Base-by-base conservation (phyloP, 2,329 filamentous ascomycete species). In the Exophiala sp. region DNA sequence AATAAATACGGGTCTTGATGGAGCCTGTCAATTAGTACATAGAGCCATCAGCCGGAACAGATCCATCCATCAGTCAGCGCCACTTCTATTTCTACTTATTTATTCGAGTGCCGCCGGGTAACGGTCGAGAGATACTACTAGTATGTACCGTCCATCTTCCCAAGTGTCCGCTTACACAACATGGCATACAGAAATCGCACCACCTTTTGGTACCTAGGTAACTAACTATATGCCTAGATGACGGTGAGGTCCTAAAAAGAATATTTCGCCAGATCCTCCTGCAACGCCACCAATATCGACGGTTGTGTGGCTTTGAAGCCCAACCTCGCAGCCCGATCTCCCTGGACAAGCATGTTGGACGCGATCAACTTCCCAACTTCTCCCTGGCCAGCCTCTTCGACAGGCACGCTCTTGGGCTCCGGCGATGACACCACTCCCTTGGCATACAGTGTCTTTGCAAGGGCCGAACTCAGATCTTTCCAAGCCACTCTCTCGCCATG, bases 401-500 rank as follows among this genome's bases (percentile, higher is more conserved):
- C 8, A 7, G 50, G 38, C 22, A 53, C 47, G 22, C 34, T 40
- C 29, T 50, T 53, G 8, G 51, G 51, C 40, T 47, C 46, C 29
- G 51, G 43, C 1, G 38, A 46, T 13, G 46, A 14, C 21, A 53
- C 39, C 22, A 42, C 30, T 2, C 48, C 48, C 24, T 55, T 55
- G 21, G 48, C 35, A 32, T 55, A 44, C 48, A 55, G 16, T 0
- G 50, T 29, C 14, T 46, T 46, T 3, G 48, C 52, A 44, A 55
- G 22, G 11, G 29, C 48, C 16, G 40, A 14, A 7, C 24, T 29
- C 22, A 55, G 43, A 11, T 55, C 52, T 24, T 48, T 55, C 52
- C 52, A 55, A 14, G 24, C 19, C 11, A 55, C 39, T 23, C 52
- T 43, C 29, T 55, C 52, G 3, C 52, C 52, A 18, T 55, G 52